Percentiles rank a stretch among this genome's conserved stretches.
Conservation (phyloP, 2,329 filamentous ascomycete genomes). For the Claviceps capensis region DNA sequence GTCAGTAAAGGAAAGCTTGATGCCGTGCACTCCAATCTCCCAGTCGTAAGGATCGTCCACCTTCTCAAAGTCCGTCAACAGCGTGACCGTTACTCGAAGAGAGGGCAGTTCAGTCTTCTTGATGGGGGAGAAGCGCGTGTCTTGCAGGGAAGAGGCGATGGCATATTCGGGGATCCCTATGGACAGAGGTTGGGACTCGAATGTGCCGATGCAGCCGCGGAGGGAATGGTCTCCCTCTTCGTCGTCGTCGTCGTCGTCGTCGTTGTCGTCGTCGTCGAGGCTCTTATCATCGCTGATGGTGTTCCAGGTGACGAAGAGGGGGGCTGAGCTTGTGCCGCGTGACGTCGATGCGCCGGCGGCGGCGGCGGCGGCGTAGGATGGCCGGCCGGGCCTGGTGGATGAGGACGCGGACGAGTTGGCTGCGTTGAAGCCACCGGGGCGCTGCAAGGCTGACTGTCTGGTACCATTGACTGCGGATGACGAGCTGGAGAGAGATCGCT, state of each 20-base stretch:
- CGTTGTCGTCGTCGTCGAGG: neutral
- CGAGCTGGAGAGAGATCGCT: constrained; percentile 9
- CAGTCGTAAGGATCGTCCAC: constrained; percentile 66
- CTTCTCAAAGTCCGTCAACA: constrained; percentile 76
- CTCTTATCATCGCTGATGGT: constrained; percentile 30
- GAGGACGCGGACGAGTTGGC: constrained; percentile 20
- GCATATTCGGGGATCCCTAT: constrained; percentile 68
- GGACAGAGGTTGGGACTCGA: constrained; percentile 61
- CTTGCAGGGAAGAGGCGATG: constrained; percentile 58
- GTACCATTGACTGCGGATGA: constrained; percentile 9
- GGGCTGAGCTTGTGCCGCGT: constrained; percentile 36
- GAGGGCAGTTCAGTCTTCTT: constrained; percentile 37
- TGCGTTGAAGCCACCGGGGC: constrained; percentile 6
- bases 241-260: constrained; percentile 9
- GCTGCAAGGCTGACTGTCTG: constrained; percentile 22
- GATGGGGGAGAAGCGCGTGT: constrained; percentile 48
- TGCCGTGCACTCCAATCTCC: constrained; percentile 72
- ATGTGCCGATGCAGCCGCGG: constrained; percentile 93
- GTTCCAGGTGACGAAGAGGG: constrained; percentile 94
- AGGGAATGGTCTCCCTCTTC: constrained; percentile 38
- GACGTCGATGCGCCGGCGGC: constrained; percentile 28
- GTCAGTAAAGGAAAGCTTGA: constrained; percentile 74
- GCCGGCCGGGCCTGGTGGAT: constrained; percentile 24
- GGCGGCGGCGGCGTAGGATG: constrained; percentile 22
- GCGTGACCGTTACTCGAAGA: constrained; percentile 58